These are phyloP conservation scores for Apiotrichum gamsii DNA, from an alignment of 1,284 basidiomycete species.

Conservation along the genomic window DNA sequence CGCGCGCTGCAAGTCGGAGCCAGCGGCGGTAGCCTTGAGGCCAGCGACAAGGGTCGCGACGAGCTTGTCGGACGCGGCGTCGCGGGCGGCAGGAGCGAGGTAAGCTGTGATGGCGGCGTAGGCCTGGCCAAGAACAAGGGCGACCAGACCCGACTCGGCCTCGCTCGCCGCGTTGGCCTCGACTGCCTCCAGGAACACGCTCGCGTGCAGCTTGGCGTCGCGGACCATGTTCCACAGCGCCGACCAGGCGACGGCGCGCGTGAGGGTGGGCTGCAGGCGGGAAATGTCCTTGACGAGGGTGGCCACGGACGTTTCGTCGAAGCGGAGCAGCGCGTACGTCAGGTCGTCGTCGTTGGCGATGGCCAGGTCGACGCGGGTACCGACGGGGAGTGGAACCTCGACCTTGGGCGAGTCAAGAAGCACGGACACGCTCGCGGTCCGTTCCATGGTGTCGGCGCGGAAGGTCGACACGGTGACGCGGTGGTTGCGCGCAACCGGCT, in stretches of 20 bases:
- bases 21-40: not conserved
- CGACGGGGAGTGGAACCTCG: conserved; percentile 2
- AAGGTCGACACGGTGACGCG: conserved; percentile 10
- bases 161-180: conserved; percentile 1
- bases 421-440: conserved; percentile 5
- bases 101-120: not conserved
- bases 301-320: conserved; percentile 5
- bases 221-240: conserved; percentile 10
- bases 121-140: conserved; percentile 1
- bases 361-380: conserved; percentile 2
- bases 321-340: conserved; percentile 8
- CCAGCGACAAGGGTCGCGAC: not conserved
- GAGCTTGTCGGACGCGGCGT: not conserved
- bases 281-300: conserved; percentile 4
- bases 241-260: conserved; percentile 11
- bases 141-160: conserved; percentile 4
- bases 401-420: conserved; percentile 6
- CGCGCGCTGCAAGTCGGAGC: conserved; percentile 8
- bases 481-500: conserved; percentile 6
- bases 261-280: conserved; percentile 3
- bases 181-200: conserved; percentile 2
- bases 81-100: not conserved
- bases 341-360: conserved; percentile 14
- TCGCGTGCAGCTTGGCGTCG: conserved; percentile 5
- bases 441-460: not conserved